A percentile compares a stretch with the other conserved stretches of the same genome.
Evolutionary conservation across 2,329 filamentous ascomycete genomes (phyloP).

Genomic region (Curvularia verruculosa): DNA sequence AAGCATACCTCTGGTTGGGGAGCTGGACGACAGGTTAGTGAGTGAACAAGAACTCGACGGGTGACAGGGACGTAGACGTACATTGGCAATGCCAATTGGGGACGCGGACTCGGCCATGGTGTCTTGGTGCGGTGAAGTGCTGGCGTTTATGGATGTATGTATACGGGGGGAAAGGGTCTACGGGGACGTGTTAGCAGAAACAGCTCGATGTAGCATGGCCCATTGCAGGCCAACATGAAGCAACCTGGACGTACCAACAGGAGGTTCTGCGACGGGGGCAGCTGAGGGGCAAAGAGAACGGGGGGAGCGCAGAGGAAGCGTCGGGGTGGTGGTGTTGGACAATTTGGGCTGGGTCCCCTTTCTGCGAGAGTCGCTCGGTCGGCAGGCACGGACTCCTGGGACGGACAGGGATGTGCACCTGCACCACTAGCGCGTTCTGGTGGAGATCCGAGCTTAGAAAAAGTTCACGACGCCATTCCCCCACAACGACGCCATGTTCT

Average conservation of each 20-base stretch:
- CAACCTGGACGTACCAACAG: slow-evolving; percentile 6
- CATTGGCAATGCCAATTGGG: slow-evolving; percentile 77
- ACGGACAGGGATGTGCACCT: slow-evolving; percentile 29
- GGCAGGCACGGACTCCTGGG: slow-evolving; percentile 48
- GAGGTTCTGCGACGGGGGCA: slow-evolving; percentile 8
- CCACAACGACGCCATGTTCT: slow-evolving; percentile 30
- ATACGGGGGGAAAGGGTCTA: slow-evolving; percentile 19
- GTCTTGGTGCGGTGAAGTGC: slow-evolving; percentile 28
- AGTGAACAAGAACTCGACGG: not conserved
- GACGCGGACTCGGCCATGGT: slow-evolving; percentile 68
- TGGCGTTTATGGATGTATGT: slow-evolving; percentile 17
- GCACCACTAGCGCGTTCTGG: slow-evolving; percentile 17
- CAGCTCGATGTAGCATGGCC: not conserved
- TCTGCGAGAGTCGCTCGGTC: slow-evolving; percentile 45
- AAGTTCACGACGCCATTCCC: slow-evolving; percentile 41
- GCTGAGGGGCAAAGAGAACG: slow-evolving; percentile 15
- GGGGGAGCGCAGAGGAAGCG: slow-evolving; percentile 22
- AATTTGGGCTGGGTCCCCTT: slow-evolving; percentile 44
- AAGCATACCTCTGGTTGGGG: slow-evolving; percentile 69
- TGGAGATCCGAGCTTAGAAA: slow-evolving; percentile 31
- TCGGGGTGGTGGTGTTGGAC: slow-evolving; percentile 34
- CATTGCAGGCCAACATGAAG: not conserved
- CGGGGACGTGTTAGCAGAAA: slow-evolving; percentile 26
- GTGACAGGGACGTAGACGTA: slow-evolving; percentile 51
- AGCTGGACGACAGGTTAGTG: slow-evolving; percentile 58